phyloP scores from a whole-genome alignment of 1,284 basidiomycete genomes.

The Microbotryomycetes sp. region DNA sequence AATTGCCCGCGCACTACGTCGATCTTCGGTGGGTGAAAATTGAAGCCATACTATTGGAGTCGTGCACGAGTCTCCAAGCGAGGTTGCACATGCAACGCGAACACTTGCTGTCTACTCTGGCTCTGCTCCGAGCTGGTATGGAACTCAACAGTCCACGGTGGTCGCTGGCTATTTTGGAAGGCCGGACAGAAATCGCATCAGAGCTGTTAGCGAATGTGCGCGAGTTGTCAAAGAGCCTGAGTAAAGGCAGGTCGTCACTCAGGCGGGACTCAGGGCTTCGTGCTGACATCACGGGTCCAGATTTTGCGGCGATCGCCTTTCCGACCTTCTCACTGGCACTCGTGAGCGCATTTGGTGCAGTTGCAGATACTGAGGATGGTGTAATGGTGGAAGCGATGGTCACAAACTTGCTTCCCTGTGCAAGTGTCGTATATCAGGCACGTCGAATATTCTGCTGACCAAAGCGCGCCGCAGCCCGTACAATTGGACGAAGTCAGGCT shows the following conservation, averaged over 20 bases:
- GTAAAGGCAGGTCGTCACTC: constrained; percentile 49
- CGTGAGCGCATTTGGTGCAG: constrained; percentile 44
- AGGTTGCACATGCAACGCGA: constrained; percentile 33
- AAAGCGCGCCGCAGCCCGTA: constrained; percentile 29
- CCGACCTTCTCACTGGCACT: constrained; percentile 55
- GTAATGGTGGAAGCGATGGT: constrained; percentile 54
- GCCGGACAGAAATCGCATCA: constrained; percentile 43
- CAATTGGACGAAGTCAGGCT: constrained; percentile 34
- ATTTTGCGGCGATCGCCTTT: constrained; percentile 59
- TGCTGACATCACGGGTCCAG: constrained; percentile 41
- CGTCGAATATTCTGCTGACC: neutral
- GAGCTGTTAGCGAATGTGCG: constrained; percentile 51
- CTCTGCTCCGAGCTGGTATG: constrained; percentile 34
- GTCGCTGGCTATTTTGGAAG: constrained; percentile 36
- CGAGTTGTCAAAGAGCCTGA: constrained; percentile 48
- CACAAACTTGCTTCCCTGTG: constrained; percentile 62
- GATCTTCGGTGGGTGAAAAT: constrained; percentile 62
- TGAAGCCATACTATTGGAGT: constrained; percentile 64
- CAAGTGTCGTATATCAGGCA: constrained; percentile 42
- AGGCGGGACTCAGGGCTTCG: no score
- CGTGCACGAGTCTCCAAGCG: constrained; percentile 50
- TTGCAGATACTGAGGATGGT: constrained; percentile 57
- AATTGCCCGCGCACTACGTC: constrained; percentile 69
- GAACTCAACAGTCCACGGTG: constrained; percentile 2
- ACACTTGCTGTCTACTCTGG: constrained; percentile 33